Base-by-base conservation (phyloP, 1,139 yeast species). In the Kazachstania sp. region DNA sequence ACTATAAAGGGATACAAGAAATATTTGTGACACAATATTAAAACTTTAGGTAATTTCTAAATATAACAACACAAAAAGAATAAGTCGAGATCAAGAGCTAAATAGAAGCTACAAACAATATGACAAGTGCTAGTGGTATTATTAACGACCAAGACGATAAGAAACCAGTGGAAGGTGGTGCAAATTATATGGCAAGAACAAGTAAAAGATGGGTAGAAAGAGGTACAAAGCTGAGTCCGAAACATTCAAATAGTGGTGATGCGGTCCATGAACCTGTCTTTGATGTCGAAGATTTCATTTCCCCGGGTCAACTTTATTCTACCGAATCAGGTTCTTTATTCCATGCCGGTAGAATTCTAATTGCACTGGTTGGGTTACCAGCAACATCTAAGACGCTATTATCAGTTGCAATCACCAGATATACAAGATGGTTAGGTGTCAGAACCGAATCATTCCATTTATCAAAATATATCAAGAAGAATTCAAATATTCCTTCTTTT, bases 311-410 rank as follows among this genome's bases (percentile, higher is more conserved):
- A 67, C 71, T 88, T 46, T 90, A 90, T 63, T 81, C 94, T 13
- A 90, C 97, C 0, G 95, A 87, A 53, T 79, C 88, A 0, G 97
- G 97, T 0, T 74, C 87, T 52, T 72, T 94, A 58, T 92, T 86
- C 69, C 97, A 92, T 60, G 97, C 98, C 3, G 98, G 98, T 3
- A 86, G 88, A 61, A 82, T 92, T 46, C 81, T 95, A 60, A 83
- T 92, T 50, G 87, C 85, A 11, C 73, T 92, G 56, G 95, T 87
- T 6, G 99, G 99, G 0, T 73, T 90, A 51, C 98, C 99, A 1
- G 98, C 97, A 1, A 75, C 98, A 47, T 97, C 98, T 6, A 92
- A 92, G 64, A 92, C 98, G 1, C 92, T 90, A 63, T 74, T 90
- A 49, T 84, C 96, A 7, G 97, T 90, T 26, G 83, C 95, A 12